Conservation (phyloP, 495 filamentous ascomycete genomes). For the Lophiotrema nucula region DNA sequence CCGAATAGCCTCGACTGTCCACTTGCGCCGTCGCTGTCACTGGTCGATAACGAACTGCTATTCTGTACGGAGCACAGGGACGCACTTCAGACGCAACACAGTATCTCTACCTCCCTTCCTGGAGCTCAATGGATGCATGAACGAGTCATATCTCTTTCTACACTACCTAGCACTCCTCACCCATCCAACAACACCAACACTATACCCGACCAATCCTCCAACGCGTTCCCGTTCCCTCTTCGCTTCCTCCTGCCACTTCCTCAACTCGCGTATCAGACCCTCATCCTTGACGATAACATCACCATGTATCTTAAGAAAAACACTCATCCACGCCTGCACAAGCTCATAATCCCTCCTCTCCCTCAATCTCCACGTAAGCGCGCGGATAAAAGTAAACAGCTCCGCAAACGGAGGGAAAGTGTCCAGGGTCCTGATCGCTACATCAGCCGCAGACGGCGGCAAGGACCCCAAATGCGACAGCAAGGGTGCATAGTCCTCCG, state of each 20-base stretch:
- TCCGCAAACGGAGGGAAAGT: constrained; percentile 49
- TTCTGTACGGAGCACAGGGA: no score
- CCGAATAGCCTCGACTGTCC: no score
- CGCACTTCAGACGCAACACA: no score
- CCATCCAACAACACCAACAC: constrained; percentile 84
- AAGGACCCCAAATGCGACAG: constrained; percentile 76
- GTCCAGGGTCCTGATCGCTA: constrained; percentile 81
- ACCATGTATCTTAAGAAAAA: constrained; percentile 77
- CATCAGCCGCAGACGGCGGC: constrained; percentile 75
- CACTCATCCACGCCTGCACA: constrained; percentile 93
- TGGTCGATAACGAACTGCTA: no score
- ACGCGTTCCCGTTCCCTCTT: constrained; percentile 67
- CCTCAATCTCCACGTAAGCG: constrained; percentile 66
- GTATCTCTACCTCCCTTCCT: no score
- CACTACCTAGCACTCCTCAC: constrained; percentile 58
- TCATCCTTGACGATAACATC: constrained; percentile 49
- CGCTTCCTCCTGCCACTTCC: constrained; percentile 65
- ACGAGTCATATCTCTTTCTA: no score
- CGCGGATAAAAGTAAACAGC: constrained; percentile 66
- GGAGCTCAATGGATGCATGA: no score
- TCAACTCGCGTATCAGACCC: constrained; percentile 39
- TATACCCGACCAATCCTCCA: constrained; percentile 76
- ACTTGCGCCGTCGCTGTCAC: no score
- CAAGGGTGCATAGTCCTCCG: constrained; percentile 51
- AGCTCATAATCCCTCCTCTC: constrained; percentile 82